Base-by-base conservation (phyloP, 176 grass and related monocot genomes). In the Phragmites australis region DNA sequence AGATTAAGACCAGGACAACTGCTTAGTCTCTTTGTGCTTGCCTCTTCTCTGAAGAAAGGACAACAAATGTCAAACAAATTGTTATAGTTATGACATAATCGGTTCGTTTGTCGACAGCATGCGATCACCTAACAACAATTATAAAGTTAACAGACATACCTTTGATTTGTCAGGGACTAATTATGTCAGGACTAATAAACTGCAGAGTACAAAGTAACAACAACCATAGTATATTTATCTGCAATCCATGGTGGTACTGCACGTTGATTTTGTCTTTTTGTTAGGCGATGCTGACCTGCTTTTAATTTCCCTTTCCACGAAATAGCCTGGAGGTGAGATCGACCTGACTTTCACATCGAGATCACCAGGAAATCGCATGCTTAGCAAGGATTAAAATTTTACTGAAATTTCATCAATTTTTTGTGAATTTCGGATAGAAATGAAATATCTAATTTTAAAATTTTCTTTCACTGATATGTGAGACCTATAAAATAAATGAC, bases 51-150 rank as follows among this genome's bases (percentile, higher is more conserved):
- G 25, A 62, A 82, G 29, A 48, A 62, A 70, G 5, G 11, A 65
- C 19, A 16, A 15, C 5, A 76, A 8, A 19, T 7, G 37, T 21
- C 25, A 62, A 68, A 40, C 9, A 64, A 64, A 16, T 23, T 47
- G 62, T 23, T 31, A n/a, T 51, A 40, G 53, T 59, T 68, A 87
- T 42, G 73, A 62, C 65, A 32, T 29, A 30, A 75, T 32, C 52
- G 0, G 34, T 84, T 88, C 32, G 31, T 61, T 61, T 74, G 53
- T 46, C 19, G 52, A 87, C 54, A 87, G 85, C 61, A 26, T 6
- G 60, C 6, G 7, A 60, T 62, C 54, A 84, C 49, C 82, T 44
- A 89, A 84, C 81, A 66, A 62, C 49, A 89, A 80, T 72, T 22
- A 71, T 44, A 53, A 54, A 47, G 47, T 50, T 83, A 87, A 70